Base-by-base conservation (phyloP, 2,329 filamentous ascomycete genomes). In the Talaromyces rugulosus region DNA sequence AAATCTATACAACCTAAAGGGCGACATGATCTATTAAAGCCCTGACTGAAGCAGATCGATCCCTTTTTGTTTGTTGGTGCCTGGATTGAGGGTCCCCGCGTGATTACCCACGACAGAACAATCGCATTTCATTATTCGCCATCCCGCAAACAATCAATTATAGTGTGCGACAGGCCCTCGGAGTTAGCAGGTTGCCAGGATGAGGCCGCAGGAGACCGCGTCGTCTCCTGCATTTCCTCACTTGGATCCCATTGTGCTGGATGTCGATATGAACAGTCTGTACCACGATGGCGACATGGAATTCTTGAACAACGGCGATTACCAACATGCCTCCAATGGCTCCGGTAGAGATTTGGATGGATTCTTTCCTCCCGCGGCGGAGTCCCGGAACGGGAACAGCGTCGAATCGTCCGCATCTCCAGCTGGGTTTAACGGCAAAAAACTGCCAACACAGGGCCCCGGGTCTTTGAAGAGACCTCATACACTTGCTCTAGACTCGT, bases 271-370 rank as follows among this genome's bases (percentile, higher is more conserved):
- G 74, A 75, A 75, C 61, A 73, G 72, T 60, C 64, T 72, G 36
- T 77, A 75, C 62, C 72, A 74, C 61, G 74, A 79, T 62, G 69
- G 72, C 57, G 75, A 80, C 61, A 74, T 80, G 71, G 75, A 77
- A 60, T 78, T 80, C 52, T 70, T 80, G 53, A 73, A 79, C 59
- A 71, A 73, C 28, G 68, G 72, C 55, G 69, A 74, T 59, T 69
- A 75, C 31, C 72, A 78, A 42, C 73, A 75, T 57, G 69, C 77
- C 30, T 67, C 71, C 14, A 67, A 73, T 36, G 70, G 70, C 40
- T 74, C 74, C 55, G 77, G 74, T 44, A 73, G 73, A 42, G 75
- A 77, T 47, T 79, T 80, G 58, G 77, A 80, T 62, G 75, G 76
- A 60, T 67, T 80, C 34, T 75, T 80, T 59, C 68, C 70, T 61